Evolutionary conservation across 1,139 yeast species (phyloP), one percentile per base, ranked within the genome.

Genomic region (Pichia sp.): DNA sequence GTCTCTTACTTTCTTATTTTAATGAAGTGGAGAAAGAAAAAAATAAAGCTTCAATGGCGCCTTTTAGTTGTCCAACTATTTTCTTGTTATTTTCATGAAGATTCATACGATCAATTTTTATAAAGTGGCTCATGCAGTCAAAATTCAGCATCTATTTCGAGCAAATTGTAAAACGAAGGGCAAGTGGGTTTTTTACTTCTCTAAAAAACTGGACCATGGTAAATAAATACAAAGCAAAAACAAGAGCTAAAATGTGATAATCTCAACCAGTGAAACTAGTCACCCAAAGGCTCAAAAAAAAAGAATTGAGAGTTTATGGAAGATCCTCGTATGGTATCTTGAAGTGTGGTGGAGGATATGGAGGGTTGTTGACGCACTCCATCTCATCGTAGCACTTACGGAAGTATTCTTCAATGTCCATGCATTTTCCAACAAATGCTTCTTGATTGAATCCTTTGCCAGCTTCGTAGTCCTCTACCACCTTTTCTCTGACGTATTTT

Each of bases 361-460:
- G 67, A 15, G 67, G 67, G 45, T 68, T 68, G 50, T 61, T 57
- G n/a, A 65, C 66, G n/a, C 66, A 62, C 51, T 68, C 71, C 64
- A 68, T 62, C 51, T 68, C 70, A 49, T 61, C 60, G 61, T 66
- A 68, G 26, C 60, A 54, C 41, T 60, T 60, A 7, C 50, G 49
- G 43, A 67, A 47, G 52, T 68, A 68, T 15, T 55, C 45, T 52
- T 66, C 67, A 55, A 67, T 62, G 31, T 62, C 57, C 19, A 58
- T 45, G 50, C 69, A 63, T 29, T 60, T 55, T 16, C 54, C 57
- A 36, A 67, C 64, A 47, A 62, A 54, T 1, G 54, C 59, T 40
- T 50, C 51, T 52, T 68, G 71, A 46, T 67, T 64, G 48, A 68
- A 67, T 6, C 53, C 53, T 50, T 59, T 56, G 29, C 69, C 69